A percentile compares a stretch with the other conserved stretches of the same genome.
These are phyloP conservation scores for Cutaneotrichosporon sp. DNA, from an alignment of 1,284 basidiomycete species.

Conservation along the genomic window DNA sequence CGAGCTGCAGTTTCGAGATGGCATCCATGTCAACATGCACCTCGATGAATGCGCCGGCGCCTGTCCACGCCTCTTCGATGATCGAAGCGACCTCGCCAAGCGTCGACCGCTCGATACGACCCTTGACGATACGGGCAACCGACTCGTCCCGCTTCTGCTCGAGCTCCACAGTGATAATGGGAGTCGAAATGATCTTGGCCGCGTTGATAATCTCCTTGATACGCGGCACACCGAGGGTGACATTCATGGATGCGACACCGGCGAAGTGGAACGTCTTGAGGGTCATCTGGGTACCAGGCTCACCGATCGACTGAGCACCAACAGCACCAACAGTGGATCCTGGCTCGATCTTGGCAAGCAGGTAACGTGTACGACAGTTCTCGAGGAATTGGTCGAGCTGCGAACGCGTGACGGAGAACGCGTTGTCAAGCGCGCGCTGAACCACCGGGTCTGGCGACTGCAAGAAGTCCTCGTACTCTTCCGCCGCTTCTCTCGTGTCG, in stretches of 20 bases:
- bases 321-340: constrained; percentile 97
- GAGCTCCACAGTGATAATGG: constrained; percentile 95
- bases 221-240: constrained; percentile 97
- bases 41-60: constrained; percentile 87
- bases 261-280: constrained; percentile 99
- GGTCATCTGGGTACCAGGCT: constrained; percentile 99
- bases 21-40: constrained; percentile 89
- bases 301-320: constrained; percentile 98
- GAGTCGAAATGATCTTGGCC: constrained; percentile 93
- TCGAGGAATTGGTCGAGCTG: constrained; percentile 80
- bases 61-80: constrained; percentile 94
- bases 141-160: constrained; percentile 79
- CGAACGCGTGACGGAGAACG: constrained; percentile 78
- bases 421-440: constrained; percentile 78
- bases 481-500: constrained; percentile 65
- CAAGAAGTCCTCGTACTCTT: constrained; percentile 55
- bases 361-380: constrained; percentile 85
- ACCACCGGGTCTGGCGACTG: constrained; percentile 51
- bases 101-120: constrained; percentile 90
- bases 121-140: constrained; percentile 96
- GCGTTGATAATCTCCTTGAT: constrained; percentile 96
- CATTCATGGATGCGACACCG: constrained; percentile 99
- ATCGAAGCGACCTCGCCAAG: constrained; percentile 91
- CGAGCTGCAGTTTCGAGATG: constrained; percentile 88
- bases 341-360: constrained; percentile 91